Base-by-base conservation (phyloP, 176 grass and related monocot genomes). In the Elymus sibiricus region DNA sequence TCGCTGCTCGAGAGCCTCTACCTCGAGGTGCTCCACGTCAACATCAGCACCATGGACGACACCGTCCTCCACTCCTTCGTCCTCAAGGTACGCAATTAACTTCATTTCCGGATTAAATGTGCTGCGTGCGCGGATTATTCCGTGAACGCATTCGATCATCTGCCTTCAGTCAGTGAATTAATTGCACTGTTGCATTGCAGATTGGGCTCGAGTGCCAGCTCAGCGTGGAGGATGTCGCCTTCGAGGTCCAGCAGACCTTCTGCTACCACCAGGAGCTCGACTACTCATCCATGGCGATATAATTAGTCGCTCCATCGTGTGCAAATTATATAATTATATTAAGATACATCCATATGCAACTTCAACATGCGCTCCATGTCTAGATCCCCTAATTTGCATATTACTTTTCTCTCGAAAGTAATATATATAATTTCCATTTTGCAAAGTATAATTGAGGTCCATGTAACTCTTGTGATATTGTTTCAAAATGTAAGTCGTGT, bases 1-100 rank as follows among this genome's bases (percentile, higher is more conserved):
- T 85, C 82, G 32, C 58, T 90, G 65, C 90, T 99, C 11, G 94
- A 99, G 81, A 85, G 44, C 13, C 83, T 94, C 25, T 84, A 95
- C 49, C 90, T 98, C 13, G 90, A 98, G 84, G 88, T 95, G 62
- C 88, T 98, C 78, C 97, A 99, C 62, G 88, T 96, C 70, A 99
- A 99, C 79, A 96, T 99, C 74, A 96, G 92, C 82, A 94, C 92
- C 93, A 99, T 90, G 92, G 94, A 99, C 4, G 94, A 99, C 81
- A 94, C 94, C 28, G 94, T 94, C 21, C 93, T 99, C 70, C 86
- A 99, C 87, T 99, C 97, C 59, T 94, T 99, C 71, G 91, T 99
- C 87, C 84, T 96, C 66, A 99, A 96, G 93, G 95, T 94, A 79
- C 32, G 15, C 7, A 3, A 21, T 1, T 24, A 10, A 14, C 46